Evolutionary conservation across 2,329 filamentous ascomycete species (phyloP).

Genomic region (Alternaria ethzedia): DNA sequence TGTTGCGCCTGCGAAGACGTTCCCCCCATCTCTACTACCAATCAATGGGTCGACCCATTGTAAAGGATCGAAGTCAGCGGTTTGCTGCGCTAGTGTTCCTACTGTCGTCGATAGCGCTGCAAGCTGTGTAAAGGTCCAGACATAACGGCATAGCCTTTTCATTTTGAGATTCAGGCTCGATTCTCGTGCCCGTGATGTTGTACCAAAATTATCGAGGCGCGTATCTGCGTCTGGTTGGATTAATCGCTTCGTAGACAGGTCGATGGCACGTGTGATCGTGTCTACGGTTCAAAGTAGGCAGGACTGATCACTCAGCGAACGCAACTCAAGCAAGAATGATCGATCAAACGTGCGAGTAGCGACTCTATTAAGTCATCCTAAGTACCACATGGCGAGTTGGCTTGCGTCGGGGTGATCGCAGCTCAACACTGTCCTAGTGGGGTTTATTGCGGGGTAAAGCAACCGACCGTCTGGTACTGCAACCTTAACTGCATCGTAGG

Average conservation of each 20-base stretch:
- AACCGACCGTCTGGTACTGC: constrained; percentile 13
- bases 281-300: not conserved
- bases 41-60: constrained; percentile 54
- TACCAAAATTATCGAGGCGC: not conserved
- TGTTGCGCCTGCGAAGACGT: constrained; percentile 56
- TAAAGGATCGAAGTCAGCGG: constrained; percentile 33
- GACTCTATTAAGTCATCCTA: not conserved
- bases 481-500: not conserved
- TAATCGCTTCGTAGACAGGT: not conserved
- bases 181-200: not conserved
- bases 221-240: not conserved
- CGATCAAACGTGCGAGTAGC: not conserved
- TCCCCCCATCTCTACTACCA: constrained; percentile 52
- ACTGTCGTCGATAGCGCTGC: not conserved
- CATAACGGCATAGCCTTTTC: not conserved
- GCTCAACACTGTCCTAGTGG: constrained; percentile 29
- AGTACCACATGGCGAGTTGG: constrained; percentile 22
- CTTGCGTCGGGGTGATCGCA: constrained; percentile 9
- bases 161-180: not conserved
- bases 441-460: constrained; percentile 36
- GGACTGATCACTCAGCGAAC: not conserved
- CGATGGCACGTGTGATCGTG: not conserved
- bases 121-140: not conserved
- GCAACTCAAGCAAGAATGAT: not conserved
- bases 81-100: not conserved